Conservation (phyloP, 768 basidiomycete genomes). For the Psilocybe tampanensis region DNA sequence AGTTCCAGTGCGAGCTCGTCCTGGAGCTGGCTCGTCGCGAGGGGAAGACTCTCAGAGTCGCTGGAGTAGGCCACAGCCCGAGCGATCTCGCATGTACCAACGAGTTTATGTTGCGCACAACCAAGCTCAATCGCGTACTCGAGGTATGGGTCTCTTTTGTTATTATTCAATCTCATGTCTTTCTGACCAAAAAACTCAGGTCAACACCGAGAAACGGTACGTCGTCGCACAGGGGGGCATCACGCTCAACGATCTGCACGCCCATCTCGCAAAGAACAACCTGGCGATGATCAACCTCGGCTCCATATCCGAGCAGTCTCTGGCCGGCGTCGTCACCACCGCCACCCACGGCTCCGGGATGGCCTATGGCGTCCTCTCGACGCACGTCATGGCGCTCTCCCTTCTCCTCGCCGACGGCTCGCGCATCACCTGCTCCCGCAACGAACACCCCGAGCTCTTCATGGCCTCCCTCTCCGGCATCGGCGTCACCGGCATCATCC, state of each 20-base stretch:
- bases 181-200: conserved; percentile 40
- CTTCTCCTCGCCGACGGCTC: conserved; percentile 79
- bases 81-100: conserved; percentile 91
- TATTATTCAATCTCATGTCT: not conserved
- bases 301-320: conserved; percentile 94
- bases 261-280: conserved; percentile 58
- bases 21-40: conserved; percentile 82
- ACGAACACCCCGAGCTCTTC: conserved; percentile 75
- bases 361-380: conserved; percentile 77
- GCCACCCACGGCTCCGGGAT: conserved; percentile 94
- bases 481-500: conserved; percentile 87
- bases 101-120: conserved; percentile 84
- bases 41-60: conserved; percentile 71
- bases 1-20: conserved; percentile 69
- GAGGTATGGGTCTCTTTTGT: conserved; percentile 54
- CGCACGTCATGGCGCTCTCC: conserved; percentile 73
- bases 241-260: conserved; percentile 74
- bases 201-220: conserved; percentile 66
- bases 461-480: conserved; percentile 88
- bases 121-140: conserved; percentile 68
- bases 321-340: conserved; percentile 91
- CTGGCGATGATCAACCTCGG: conserved; percentile 93
- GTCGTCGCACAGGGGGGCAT: conserved; percentile 81
- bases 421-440: conserved; percentile 65
- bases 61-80: conserved; percentile 91